These are phyloP conservation scores for Trichoderma sp. DNA, from an alignment of 2,329 filamentous ascomycete genomes.

Conservation along the genomic window DNA sequence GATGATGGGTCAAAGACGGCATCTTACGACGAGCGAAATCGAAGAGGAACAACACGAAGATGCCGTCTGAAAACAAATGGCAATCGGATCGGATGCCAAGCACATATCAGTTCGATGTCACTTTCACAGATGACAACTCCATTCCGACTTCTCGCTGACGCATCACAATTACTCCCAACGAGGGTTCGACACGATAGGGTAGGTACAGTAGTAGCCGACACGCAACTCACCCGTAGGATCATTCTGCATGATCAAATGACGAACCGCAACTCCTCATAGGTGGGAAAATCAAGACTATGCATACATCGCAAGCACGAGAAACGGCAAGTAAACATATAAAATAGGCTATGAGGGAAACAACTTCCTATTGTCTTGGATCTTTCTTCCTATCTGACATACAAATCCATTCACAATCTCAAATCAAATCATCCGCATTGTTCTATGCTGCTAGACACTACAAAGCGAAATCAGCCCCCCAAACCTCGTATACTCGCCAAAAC, in stretches of 20 bases:
- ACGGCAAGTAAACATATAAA: background rate
- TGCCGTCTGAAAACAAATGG: background rate
- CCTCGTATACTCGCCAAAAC: slow-evolving; percentile 17
- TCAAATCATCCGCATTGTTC: slow-evolving; percentile 10
- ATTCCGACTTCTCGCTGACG: no score
- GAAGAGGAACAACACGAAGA: background rate
- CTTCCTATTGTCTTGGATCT: background rate
- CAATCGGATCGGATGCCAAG: background rate
- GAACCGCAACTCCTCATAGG: background rate
- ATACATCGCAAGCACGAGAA: background rate
- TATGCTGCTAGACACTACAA: background rate
- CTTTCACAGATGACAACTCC: no score
- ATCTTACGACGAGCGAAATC: background rate
- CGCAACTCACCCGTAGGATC: background rate
- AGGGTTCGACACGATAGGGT: no score
- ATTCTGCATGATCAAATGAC: background rate
- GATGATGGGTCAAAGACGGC: background rate
- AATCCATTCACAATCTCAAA: background rate
- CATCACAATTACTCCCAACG: no score
- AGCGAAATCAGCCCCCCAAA: background rate
- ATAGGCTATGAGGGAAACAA: slow-evolving; percentile 9
- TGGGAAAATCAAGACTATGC: background rate
- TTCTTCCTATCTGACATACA: background rate
- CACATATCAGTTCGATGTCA: background rate
- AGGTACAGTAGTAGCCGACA: no score